These are phyloP conservation scores for Boletus subcaerulescens DNA, from an alignment of 768 basidiomycete species.

Conservation along the genomic window DNA sequence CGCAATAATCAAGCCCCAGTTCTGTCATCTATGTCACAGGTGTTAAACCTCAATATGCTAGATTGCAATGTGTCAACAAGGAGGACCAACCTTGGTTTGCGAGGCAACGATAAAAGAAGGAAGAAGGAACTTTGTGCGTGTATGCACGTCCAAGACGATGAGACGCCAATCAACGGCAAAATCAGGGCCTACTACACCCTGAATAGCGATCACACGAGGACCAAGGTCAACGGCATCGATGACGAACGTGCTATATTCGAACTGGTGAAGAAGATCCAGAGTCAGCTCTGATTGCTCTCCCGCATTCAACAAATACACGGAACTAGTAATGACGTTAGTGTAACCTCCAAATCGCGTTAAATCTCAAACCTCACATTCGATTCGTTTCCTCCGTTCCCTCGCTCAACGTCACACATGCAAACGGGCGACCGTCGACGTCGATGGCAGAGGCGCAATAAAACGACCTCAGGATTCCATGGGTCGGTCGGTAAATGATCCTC, in stretches of 20 bases:
- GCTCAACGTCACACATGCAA: slow-evolving; percentile 11
- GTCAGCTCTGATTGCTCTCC: neutral
- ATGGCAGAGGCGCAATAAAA: slow-evolving; percentile 10
- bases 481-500: slow-evolving; percentile 11
- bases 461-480: neutral
- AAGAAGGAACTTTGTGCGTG: neutral
- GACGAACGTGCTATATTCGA: slow-evolving; percentile 1
- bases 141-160: neutral
- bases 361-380: slow-evolving; percentile 2
- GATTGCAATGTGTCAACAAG: neutral
- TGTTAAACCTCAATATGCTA: neutral
- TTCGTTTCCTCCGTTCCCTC: neutral
- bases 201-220: neutral
- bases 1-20: neutral
- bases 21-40: neutral
- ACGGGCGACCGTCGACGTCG: slow-evolving; percentile 13
- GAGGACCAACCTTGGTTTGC: neutral
- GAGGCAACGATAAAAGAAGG: neutral
- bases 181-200: neutral
- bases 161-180: neutral
- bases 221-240: neutral
- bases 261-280: slow-evolving; percentile 13
- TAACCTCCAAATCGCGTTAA: neutral
- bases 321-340: slow-evolving; percentile 5
- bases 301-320: slow-evolving; percentile 5